Conservation (phyloP, 2,329 filamentous ascomycete species). For the Penicillium sp. region DNA sequence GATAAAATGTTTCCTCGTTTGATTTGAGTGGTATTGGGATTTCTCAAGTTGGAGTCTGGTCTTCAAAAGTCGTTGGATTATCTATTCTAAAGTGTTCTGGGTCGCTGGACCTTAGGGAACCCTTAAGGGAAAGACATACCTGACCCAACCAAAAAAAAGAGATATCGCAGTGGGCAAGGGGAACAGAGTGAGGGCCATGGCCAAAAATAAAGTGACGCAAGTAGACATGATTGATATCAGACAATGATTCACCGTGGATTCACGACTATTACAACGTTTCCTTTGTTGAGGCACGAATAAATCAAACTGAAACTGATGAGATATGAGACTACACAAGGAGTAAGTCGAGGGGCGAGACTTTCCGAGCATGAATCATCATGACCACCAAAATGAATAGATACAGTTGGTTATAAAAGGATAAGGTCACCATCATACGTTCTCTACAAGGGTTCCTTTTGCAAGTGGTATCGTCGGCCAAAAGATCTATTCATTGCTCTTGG, state of each 20-base stretch:
- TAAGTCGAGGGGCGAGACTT: not conserved
- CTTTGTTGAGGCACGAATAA: not conserved
- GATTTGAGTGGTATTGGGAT: not conserved
- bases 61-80: not conserved
- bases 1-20: not conserved
- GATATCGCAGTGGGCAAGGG: not conserved
- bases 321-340: not conserved
- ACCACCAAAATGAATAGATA: not conserved
- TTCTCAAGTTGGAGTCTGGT: not conserved
- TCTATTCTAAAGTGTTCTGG: not conserved
- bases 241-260: not conserved
- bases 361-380: not conserved
- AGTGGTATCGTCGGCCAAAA: not conserved
- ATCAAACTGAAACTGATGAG: not conserved
- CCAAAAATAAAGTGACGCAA: not conserved
- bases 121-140: not conserved
- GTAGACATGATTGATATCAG: not conserved
- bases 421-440: not conserved
- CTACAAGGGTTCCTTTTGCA: not conserved
- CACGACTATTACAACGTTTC: not conserved
- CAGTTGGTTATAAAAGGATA: not conserved
- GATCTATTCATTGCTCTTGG: not conserved
- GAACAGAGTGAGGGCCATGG: not conserved
- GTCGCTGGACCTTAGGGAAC: not conserved
- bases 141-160: not conserved